Percentiles rank a stretch among this genome's conserved stretches.
Conservation (phyloP, 169 alveolate genomes). For the Cystoisospora suis region DNA sequence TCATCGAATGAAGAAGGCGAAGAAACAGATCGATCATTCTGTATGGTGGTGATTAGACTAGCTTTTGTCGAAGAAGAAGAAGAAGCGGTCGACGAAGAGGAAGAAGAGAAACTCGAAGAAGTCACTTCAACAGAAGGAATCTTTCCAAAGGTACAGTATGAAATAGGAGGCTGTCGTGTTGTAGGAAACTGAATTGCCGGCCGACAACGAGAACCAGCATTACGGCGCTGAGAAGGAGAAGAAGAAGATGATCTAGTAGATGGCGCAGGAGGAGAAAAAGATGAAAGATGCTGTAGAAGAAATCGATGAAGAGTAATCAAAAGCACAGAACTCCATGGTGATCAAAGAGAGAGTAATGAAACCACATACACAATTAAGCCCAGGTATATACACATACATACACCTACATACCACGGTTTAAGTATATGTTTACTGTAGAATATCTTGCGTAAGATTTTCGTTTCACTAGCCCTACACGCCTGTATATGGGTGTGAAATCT, state of each 20-base stretch:
- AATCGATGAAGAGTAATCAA: neutral
- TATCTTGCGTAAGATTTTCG: too few relatives aligned
- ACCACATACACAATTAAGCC: neutral
- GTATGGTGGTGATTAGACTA: neutral
- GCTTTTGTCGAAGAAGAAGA: neutral
- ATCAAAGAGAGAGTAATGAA: neutral
- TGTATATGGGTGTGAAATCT: neutral
- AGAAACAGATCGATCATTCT: neutral
- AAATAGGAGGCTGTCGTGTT: neutral
- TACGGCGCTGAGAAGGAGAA: neutral
- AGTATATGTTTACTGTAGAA: neutral
- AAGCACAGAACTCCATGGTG: neutral
- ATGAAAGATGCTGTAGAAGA: neutral
- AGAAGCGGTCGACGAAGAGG: neutral
- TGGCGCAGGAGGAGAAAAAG: neutral
- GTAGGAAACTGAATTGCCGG: neutral
- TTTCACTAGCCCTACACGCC: too few relatives aligned
- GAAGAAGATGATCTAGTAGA: neutral
- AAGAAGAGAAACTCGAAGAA: neutral
- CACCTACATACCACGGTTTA: neutral
- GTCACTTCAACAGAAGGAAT: neutral
- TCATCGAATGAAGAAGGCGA: neutral
- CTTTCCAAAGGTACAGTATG: neutral
- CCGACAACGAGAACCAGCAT: neutral
- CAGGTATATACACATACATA: neutral